Base-by-base conservation (phyloP, 192 early-diverging fungal genomes). In the Umbelopsis ramanniana region DNA sequence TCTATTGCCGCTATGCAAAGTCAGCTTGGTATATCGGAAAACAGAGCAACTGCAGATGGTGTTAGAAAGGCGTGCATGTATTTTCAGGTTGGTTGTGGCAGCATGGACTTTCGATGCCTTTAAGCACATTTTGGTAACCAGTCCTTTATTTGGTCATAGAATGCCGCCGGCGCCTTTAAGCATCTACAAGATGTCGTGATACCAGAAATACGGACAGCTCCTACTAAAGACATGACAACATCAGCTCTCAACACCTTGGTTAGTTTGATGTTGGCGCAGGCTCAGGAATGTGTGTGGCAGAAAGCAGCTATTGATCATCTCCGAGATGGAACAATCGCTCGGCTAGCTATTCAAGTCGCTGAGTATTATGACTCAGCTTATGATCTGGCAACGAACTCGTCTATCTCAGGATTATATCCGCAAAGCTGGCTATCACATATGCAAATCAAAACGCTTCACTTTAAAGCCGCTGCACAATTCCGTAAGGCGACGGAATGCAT, bases 221-320 rank as follows among this genome's bases (percentile, higher is more conserved):
- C 90, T 6, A 85, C 92, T 6, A 68, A 89, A 1, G 94, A 96
- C 72, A 85, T 95, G 75, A 87, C 89, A 7, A 70, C 87, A 3
- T 76, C 83, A 19, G 87, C 91, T n/a, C 82, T 98, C 9, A 80
- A 84, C 12, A 88, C 90, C 2, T 78, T 89, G 1, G 84, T 89
- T 19, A 86, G 89, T 69, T 75, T 93, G n/a, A 96, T 94, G 93
- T 83, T 97, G 3, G 94, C 93, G 11, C 96, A 97, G 75, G 96
- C 96, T 26, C 96, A 97, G 74, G 96, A 97, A 78, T 96, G 93
- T 71, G 94, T 92, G 29, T 95, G 94, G 93, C 89, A 90, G 46
- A 92, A 95, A 63, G 93, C 95, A 5, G 89, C 93, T 7, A 71
- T 88, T 75, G 93, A 90, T 74, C 89, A 92, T 50, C 89, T 95